phyloP scores from a whole-genome alignment of 2,329 filamentous ascomycete species.

The Fusarium chuoi region DNA sequence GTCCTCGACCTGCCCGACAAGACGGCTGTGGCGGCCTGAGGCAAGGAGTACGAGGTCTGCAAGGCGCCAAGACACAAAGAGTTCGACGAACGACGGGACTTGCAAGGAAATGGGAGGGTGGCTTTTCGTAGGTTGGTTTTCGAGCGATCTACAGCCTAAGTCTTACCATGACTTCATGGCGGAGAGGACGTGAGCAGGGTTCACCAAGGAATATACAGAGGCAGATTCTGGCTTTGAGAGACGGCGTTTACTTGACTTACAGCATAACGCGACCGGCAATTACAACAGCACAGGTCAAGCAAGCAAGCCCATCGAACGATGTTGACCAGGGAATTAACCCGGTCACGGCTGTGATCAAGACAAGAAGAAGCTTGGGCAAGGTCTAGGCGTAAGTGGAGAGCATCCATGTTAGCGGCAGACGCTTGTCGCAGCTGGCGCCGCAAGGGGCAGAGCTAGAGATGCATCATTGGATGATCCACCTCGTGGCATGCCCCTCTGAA shows the following conservation, averaged over 20 bases:
- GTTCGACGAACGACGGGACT: slow-evolving; percentile 24
- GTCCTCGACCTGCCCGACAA: neutral
- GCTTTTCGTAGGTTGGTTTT: slow-evolving; percentile 3
- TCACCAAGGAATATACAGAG: neutral
- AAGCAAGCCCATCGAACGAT: slow-evolving; percentile 34
- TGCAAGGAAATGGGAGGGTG: slow-evolving; percentile 32
- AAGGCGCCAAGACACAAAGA: slow-evolving; percentile 19
- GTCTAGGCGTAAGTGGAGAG: slow-evolving; percentile 39
- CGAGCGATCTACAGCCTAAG: slow-evolving; percentile 25
- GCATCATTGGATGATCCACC: slow-evolving; percentile 39
- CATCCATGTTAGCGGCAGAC: slow-evolving; percentile 26
- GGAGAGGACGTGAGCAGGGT: slow-evolving; percentile 12
- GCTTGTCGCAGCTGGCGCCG: slow-evolving; percentile 36
- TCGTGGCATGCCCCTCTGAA: slow-evolving; percentile 36
- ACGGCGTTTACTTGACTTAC: neutral
- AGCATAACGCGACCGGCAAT: slow-evolving; percentile 2
- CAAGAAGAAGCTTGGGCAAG: slow-evolving; percentile 20
- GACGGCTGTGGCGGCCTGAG: slow-evolving; percentile 22
- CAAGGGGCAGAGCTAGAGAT: slow-evolving; percentile 41
- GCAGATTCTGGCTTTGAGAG: neutral
- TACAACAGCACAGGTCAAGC: slow-evolving; percentile 1
- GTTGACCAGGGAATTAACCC: slow-evolving; percentile 21
- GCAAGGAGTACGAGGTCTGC: slow-evolving; percentile 7
- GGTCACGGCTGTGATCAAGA: slow-evolving; percentile 19
- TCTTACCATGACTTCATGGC: slow-evolving; percentile 32